Evolutionary conservation across 225 moss, liverwort and hornwort genomes (phyloP).

Genomic region (Physcomitrellopsis africana): DNA sequence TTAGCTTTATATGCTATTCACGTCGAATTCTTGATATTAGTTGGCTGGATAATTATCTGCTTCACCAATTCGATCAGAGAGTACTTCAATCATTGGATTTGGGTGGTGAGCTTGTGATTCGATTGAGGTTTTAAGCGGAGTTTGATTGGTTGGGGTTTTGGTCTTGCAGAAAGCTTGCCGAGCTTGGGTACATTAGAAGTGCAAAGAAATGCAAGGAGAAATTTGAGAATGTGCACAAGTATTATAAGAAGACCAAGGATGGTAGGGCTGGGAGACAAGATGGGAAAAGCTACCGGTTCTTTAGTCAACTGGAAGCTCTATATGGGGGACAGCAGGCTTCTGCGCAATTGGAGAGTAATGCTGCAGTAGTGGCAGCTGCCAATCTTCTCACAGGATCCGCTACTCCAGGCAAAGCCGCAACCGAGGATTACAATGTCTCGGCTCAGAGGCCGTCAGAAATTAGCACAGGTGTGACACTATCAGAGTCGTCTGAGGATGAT

Average conservation of each 20-base stretch:
- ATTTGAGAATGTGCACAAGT: conserved; percentile 99
- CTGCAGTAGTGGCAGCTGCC: conserved; percentile 18
- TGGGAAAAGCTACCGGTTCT: conserved; percentile 92
- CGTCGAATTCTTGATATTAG: conserved; percentile 30
- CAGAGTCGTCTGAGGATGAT: conserved; percentile 94
- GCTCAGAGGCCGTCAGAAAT: conserved; percentile 83
- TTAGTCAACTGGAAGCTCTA: conserved; percentile 90
- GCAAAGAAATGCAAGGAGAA: conserved; percentile 99
- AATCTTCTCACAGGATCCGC: conserved; percentile 59
- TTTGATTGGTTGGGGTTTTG: conserved; percentile 3
- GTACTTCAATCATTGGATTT: background rate
- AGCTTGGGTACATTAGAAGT: conserved; percentile 82
- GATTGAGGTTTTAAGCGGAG: background rate
- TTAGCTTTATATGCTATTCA: background rate
- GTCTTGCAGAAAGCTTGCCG: conserved; percentile 82
- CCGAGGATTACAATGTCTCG: conserved; percentile 66
- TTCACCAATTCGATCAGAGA: no score
- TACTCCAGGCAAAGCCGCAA: conserved; percentile 30
- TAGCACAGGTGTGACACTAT: conserved; percentile 77
- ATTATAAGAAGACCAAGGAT: conserved; percentile 99
- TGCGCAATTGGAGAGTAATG: conserved; percentile 51
- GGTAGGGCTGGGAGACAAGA: conserved; percentile 97
- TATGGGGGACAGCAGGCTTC: conserved; percentile 68
- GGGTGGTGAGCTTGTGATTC: background rate
- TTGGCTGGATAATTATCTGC: no score